A percentile compares a stretch with the other conserved stretches of the same genome.
Conservation (phyloP, 2,329 filamentous ascomycete species). For the Neobulgaria alba region DNA sequence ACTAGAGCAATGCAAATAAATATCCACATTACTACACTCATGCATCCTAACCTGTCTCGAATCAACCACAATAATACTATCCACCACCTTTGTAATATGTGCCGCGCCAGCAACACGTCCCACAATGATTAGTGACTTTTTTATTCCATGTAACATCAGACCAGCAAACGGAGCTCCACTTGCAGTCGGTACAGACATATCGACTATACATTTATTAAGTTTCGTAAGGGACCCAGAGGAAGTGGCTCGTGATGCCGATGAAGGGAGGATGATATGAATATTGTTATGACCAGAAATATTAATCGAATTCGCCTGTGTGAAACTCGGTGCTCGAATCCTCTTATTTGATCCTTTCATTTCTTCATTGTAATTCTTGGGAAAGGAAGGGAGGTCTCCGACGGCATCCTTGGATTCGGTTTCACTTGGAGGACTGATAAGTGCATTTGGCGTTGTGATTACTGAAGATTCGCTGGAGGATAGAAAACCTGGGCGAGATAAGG, state of each 20-base stretch:
- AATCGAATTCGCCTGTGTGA: slow-evolving; percentile 52
- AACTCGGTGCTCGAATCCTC: slow-evolving; percentile 51
- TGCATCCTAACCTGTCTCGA: slow-evolving; percentile 92
- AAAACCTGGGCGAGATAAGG: slow-evolving; percentile 24
- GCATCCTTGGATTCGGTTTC: slow-evolving; percentile 29
- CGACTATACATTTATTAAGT: slow-evolving; percentile 63
- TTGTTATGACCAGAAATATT: slow-evolving; percentile 57
- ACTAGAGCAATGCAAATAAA: slow-evolving; percentile 76
- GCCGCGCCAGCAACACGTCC: slow-evolving; percentile 72
- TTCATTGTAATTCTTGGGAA: slow-evolving; percentile 47
- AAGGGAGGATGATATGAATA: slow-evolving; percentile 70
- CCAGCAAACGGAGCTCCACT: slow-evolving; percentile 60
- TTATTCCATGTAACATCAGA: slow-evolving; percentile 60
- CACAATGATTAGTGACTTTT: slow-evolving; percentile 63
- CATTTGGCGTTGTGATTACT: slow-evolving; percentile 30
- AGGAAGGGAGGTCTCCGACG: slow-evolving; percentile 32
- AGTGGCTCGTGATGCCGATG: slow-evolving; percentile 60
- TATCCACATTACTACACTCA: slow-evolving; percentile 68
- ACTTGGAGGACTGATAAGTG: slow-evolving; percentile 20
- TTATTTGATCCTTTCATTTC: slow-evolving; percentile 35
- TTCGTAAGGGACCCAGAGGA: slow-evolving; percentile 66
- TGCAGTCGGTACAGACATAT: slow-evolving; percentile 64
- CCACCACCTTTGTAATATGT: slow-evolving; percentile 67
- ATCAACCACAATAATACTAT: slow-evolving; percentile 69
- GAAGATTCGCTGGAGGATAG: slow-evolving; percentile 33